Base-by-base conservation (phyloP, 2,329 filamentous ascomycete genomes). In the Pyrenochaeta sp. region DNA sequence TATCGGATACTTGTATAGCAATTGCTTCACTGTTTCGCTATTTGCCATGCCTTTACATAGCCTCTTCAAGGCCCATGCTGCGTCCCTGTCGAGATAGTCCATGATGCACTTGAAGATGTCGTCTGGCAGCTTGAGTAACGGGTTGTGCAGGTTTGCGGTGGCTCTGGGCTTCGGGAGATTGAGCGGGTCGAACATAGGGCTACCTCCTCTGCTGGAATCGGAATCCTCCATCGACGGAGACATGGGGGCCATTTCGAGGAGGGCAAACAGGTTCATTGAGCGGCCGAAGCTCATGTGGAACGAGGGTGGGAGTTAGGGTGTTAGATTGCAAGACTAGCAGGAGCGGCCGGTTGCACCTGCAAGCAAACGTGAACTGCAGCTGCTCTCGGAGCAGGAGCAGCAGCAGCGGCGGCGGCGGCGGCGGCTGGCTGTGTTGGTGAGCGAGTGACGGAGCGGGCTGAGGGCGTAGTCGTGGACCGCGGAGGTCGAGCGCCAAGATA, bases 41-140 rank as follows among this genome's bases (percentile, higher is more conserved):
- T 46, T 61, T 22, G 72, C 62, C 67, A 76, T 64, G 57, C 74
- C 74, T 36, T 65, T 67, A 54, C 74, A 77, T 32, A 71, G 48
- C 6, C 67, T 62, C 65, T 76, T 77, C 27, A 77, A 59, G n/a
- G 66, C 63, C 69, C 69, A 75, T 10, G 74, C 74, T 27, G 66
- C 65, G 37, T 72, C 69, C 27, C 74, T 61, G 43, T 75, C 68
- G 5, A 77, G 66, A 51, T 77, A 74, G 62, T 77, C 74, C 51
- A 71, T 61, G 42, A 77, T 62, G 52, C 73, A 76, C 46, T 70
- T 72, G 67, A 77, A 76, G 46, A 77, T 72, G 54, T 77, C 74
- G 54, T 74, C 72, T 4, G 74, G 74, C 37, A 77, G 68, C 51
- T 65, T 66, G 37, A 76, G 62, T 43, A 77, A 70, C 64, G 53